These are phyloP conservation scores for Penicillium maclennaniae DNA, from an alignment of 495 filamentous ascomycete genomes.

Conservation along the genomic window DNA sequence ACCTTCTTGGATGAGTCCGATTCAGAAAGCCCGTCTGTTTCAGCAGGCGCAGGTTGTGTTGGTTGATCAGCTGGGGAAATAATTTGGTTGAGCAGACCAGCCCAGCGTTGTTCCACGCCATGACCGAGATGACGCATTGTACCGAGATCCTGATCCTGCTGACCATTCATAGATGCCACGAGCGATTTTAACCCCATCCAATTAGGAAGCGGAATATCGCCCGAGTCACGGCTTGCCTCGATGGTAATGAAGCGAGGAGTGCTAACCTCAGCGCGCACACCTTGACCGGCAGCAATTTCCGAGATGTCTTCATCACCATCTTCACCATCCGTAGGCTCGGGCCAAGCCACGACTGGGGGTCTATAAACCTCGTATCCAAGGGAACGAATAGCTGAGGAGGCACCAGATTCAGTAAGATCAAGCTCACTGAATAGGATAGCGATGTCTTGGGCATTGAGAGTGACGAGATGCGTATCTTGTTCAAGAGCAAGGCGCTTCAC, in stretches of 20 bases:
- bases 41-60: constrained; percentile 4
- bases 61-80: constrained; percentile 24
- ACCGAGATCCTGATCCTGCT: constrained; percentile 22
- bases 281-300: constrained; percentile 24
- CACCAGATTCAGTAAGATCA: constrained; percentile 47
- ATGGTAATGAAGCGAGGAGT: constrained; percentile 39
- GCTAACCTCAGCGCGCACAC: constrained; percentile 15
- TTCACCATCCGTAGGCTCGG: constrained; percentile 36
- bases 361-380: constrained; percentile 66
- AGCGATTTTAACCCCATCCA: constrained; percentile 36
- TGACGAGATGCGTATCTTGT: constrained; percentile 69
- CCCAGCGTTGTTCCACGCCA: constrained; percentile 30
- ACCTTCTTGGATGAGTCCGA: constrained; percentile 5
- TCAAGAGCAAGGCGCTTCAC: constrained; percentile 56
- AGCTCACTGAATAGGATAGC: constrained; percentile 73
- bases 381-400: constrained; percentile 43
- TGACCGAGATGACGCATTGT: constrained; percentile 12
- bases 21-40: constrained; percentile 13
- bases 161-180: constrained; percentile 35
- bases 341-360: constrained; percentile 24
- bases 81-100: constrained; percentile 35
- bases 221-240: constrained; percentile 30
- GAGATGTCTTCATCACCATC: constrained; percentile 43
- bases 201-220: constrained; percentile 36
- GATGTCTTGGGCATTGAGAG: constrained; percentile 74